These are phyloP conservation scores for Gillenia trifoliata DNA, from an alignment of 306 rosid genomes.

Conservation along the genomic window DNA sequence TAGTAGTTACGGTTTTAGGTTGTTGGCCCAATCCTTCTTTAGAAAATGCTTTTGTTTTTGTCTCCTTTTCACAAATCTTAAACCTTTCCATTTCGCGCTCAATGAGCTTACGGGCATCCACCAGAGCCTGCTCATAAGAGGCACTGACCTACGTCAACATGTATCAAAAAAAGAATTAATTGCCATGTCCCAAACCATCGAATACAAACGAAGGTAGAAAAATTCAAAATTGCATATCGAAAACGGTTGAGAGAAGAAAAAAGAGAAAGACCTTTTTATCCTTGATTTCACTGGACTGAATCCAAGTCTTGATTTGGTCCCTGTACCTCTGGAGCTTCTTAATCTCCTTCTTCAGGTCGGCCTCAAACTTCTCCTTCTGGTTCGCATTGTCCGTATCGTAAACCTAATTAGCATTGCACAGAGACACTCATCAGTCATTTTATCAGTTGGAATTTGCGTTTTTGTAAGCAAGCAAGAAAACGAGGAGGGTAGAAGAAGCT, in stretches of 20 bases:
- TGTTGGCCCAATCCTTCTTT: constrained; percentile 98
- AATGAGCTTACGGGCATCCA: constrained; percentile 91
- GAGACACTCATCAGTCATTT: background rate
- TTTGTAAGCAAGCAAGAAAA: background rate
- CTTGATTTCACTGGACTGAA: constrained; percentile 96
- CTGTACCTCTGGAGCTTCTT: constrained; percentile 95
- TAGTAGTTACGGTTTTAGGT: constrained; percentile 83
- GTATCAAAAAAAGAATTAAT: constrained; percentile 30
- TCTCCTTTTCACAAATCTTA: constrained; percentile 95
- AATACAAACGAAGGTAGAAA: background rate
- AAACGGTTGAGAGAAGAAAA: background rate
- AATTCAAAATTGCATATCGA: background rate
- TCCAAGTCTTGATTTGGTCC: constrained; percentile 96
- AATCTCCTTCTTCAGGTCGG: constrained; percentile 97
- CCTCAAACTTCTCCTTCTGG: constrained; percentile 98
- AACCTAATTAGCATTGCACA: constrained; percentile 41
- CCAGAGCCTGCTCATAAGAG: constrained; percentile 92
- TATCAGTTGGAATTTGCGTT: background rate
- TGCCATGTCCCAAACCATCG: constrained; percentile 18
- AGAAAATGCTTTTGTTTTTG: constrained; percentile 94
- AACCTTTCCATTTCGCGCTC: constrained; percentile 99
- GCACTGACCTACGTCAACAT: constrained; percentile 83
- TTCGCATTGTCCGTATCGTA: constrained; percentile 95
- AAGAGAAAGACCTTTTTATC: constrained; percentile 71
- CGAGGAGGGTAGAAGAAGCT: background rate